Conservation (phyloP, 23 red algal species). For the Gracilaria gracilis region DNA sequence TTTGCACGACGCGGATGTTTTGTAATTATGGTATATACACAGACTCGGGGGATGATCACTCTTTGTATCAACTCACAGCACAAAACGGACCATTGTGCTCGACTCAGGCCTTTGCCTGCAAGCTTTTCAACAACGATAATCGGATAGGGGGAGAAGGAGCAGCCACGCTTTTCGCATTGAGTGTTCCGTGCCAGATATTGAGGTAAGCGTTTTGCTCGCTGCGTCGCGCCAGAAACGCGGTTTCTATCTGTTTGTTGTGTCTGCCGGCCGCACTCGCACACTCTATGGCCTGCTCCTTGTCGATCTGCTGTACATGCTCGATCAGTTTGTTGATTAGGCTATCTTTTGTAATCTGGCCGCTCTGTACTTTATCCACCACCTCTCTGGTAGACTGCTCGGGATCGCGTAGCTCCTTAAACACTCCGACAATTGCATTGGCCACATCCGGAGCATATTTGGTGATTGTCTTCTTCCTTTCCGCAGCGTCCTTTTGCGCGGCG, state of each 20-base stretch:
- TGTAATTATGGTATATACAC: neutral
- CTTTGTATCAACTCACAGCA: neutral
- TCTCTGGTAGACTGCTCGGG: slow-evolving; percentile 27
- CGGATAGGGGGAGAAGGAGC: neutral
- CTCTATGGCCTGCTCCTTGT: slow-evolving; percentile 72
- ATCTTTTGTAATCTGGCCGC: slow-evolving; percentile 42
- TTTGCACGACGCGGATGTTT: slow-evolving; percentile 16
- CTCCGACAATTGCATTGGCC: slow-evolving; percentile 61
- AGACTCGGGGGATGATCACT: neutral
- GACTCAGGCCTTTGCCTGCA: neutral
- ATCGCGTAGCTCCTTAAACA: slow-evolving; percentile 62
- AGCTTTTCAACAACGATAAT: slow-evolving; percentile 11
- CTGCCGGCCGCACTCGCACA: slow-evolving; percentile 32
- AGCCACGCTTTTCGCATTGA: neutral
- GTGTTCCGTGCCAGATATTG: neutral
- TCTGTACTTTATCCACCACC: slow-evolving; percentile 48
- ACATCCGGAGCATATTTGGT: slow-evolving; percentile 87
- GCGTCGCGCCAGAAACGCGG: slow-evolving; percentile 32
- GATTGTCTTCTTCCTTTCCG: slow-evolving; percentile 72
- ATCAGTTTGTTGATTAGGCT: slow-evolving; percentile 59
- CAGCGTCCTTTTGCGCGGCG: slow-evolving; percentile 61
- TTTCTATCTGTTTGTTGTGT: slow-evolving; percentile 50
- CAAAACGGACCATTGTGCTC: neutral
- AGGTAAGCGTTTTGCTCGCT: slow-evolving; percentile 30
- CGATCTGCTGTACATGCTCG: slow-evolving; percentile 78